A percentile compares a stretch with the other conserved stretches of the same genome.
Conservation (phyloP, 192 early-diverging fungal species). For the Backusella macrospora region DNA sequence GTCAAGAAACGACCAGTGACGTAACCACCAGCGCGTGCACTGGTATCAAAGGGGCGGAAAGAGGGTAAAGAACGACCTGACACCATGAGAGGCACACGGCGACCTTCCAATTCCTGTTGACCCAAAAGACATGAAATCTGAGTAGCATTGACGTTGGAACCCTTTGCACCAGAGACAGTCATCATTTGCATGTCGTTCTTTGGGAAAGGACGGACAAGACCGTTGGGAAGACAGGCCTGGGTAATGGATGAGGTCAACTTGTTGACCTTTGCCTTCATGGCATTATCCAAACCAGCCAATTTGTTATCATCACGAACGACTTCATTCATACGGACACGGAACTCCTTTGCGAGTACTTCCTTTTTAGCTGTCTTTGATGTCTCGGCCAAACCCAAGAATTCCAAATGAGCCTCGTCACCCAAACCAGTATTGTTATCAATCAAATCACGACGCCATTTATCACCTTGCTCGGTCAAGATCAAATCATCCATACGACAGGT, state of each 20-base stretch:
- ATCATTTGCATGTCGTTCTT: slow-evolving; percentile 99
- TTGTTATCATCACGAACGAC: slow-evolving; percentile 85
- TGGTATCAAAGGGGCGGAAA: slow-evolving; percentile 89
- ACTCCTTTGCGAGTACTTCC: slow-evolving; percentile 51
- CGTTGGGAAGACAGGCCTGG: slow-evolving; percentile 72
- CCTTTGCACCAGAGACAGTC: slow-evolving; percentile 98
- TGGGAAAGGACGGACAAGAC: slow-evolving; percentile 78
- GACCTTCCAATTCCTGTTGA: slow-evolving; percentile 98
- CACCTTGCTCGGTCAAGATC: slow-evolving; percentile 80
- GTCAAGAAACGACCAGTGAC: slow-evolving; percentile 98
- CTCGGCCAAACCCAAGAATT: slow-evolving; percentile 71
- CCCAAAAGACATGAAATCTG: slow-evolving; percentile 98
- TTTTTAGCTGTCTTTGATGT: slow-evolving; percentile 45
- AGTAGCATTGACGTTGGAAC: slow-evolving; percentile 90
- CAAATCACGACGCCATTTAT: slow-evolving; percentile 73
- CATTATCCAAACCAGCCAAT: slow-evolving; percentile 85
- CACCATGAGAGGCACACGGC: slow-evolving; percentile 97
- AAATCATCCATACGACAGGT: slow-evolving; percentile 99
- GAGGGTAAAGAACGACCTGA: slow-evolving; percentile 96
- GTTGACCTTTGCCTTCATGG: slow-evolving; percentile 85
- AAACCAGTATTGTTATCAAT: slow-evolving; percentile 60
- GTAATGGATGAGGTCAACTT: slow-evolving; percentile 81
- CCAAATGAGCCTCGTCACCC: slow-evolving; percentile 73
- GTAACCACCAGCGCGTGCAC: slow-evolving; percentile 93
- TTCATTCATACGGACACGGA: slow-evolving; percentile 77